Percentiles rank a stretch among this genome's conserved stretches.
Evolutionary conservation across 1,284 basidiomycete genomes (phyloP).

Genomic region (Cystobasidium slooffiae): DNA sequence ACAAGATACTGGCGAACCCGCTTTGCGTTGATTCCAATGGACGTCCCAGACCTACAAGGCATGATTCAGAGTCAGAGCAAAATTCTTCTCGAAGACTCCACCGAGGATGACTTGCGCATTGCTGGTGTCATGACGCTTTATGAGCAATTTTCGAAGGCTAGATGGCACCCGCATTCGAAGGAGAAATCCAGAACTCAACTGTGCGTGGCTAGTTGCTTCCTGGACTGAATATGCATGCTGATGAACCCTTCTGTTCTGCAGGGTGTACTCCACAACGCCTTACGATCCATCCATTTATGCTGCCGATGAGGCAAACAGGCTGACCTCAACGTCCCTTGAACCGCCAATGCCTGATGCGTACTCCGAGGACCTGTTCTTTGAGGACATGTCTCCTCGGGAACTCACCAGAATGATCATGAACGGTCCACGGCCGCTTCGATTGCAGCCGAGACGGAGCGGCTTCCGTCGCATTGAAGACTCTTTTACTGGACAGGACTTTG

Average conservation of each 20-base stretch:
- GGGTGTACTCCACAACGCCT: conserved; percentile 28
- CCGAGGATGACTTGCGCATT: conserved; percentile 84
- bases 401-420: conserved; percentile 79
- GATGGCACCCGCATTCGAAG: conserved; percentile 28
- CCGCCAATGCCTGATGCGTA: conserved; percentile 36
- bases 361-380: conserved; percentile 29
- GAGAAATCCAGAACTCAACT: conserved; percentile 24
- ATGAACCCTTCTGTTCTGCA: neutral
- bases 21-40: conserved; percentile 89
- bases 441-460: conserved; percentile 79
- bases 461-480: conserved; percentile 69
- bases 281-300: conserved; percentile 19
- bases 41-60: conserved; percentile 64
- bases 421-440: conserved; percentile 69
- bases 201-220: no score
- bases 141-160: conserved; percentile 67
- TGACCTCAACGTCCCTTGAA: neutral
- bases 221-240: no score
- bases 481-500: conserved; percentile 83
- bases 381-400: conserved; percentile 56
- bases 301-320: conserved; percentile 27
- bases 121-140: conserved; percentile 89
- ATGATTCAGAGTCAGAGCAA: conserved; percentile 62
- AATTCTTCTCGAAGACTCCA: conserved; percentile 56
- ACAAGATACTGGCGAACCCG: conserved; percentile 90